Conservation (phyloP, 2,329 filamentous ascomycete species). For the Reticulascus tulasneorum region DNA sequence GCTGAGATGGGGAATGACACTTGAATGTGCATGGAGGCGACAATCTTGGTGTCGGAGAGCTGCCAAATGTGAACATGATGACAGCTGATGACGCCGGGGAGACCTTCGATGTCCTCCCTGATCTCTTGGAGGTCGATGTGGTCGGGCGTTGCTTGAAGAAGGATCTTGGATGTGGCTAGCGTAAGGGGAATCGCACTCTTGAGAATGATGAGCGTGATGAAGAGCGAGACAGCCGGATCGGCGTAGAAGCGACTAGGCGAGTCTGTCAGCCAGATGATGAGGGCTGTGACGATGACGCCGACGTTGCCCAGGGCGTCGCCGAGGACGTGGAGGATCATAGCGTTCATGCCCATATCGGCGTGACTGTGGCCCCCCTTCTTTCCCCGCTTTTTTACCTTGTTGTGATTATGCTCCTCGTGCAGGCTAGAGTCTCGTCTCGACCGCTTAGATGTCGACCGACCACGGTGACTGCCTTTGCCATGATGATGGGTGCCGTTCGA, state of each 20-base stretch:
- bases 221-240: conserved; percentile 85
- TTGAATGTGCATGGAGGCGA: conserved; percentile 90
- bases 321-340: conserved; percentile 71
- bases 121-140: conserved; percentile 87
- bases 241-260: conserved; percentile 81
- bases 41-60: conserved; percentile 87
- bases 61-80: conserved; percentile 99
- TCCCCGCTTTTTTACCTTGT: conserved; percentile 60
- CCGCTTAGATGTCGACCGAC: conserved; percentile 18
- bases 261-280: conserved; percentile 87
- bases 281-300: conserved; percentile 76
- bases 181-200: conserved; percentile 75
- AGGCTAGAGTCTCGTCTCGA: conserved; percentile 46
- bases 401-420: conserved; percentile 76
- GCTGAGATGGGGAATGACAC: conserved; percentile 86
- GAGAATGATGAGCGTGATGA: conserved; percentile 81
- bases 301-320: conserved; percentile 84
- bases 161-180: conserved; percentile 75
- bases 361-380: conserved; percentile 71
- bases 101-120: conserved; percentile 80
- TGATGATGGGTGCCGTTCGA: conserved; percentile 23
- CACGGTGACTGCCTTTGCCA: too few relatives aligned
- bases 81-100: conserved; percentile 83
- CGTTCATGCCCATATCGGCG: conserved; percentile 92
- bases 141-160: conserved; percentile 89